These are phyloP conservation scores for Colletotrichum liriopes DNA, from an alignment of 2,329 filamentous ascomycete genomes.

Conservation along the genomic window DNA sequence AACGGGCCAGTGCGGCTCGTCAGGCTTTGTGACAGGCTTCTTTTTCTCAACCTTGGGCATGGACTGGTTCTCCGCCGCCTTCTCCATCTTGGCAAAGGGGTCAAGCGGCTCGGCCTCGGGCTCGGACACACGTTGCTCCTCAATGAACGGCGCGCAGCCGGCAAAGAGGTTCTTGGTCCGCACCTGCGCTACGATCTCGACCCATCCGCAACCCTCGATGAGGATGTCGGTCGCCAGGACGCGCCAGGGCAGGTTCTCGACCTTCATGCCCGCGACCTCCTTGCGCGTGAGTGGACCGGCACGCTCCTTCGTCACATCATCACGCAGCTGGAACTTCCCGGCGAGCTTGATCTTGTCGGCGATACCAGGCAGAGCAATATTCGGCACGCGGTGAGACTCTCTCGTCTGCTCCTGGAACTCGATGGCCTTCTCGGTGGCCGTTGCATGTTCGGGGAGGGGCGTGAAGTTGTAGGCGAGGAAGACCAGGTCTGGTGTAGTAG, in stretches of 20 bases:
- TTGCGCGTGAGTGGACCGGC: slow-evolving; percentile 80
- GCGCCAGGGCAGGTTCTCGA: slow-evolving; percentile 82
- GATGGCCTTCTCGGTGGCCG: slow-evolving; percentile 84
- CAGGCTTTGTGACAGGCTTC: slow-evolving; percentile 23
- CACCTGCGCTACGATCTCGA: slow-evolving; percentile 89
- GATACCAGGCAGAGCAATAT: slow-evolving; percentile 73
- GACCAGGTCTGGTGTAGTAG: slow-evolving; percentile 73
- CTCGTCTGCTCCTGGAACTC: slow-evolving; percentile 78
- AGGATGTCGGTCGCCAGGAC: slow-evolving; percentile 88
- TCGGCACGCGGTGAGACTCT: slow-evolving; percentile 70
- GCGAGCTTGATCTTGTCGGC: slow-evolving; percentile 76
- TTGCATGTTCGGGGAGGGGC: slow-evolving; percentile 82
- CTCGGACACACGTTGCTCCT: slow-evolving; percentile 40
- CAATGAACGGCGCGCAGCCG: slow-evolving; percentile 45
- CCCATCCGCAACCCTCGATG: slow-evolving; percentile 93
- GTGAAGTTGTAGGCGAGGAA: slow-evolving; percentile 92
- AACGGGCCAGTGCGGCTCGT: slow-evolving; percentile 70
- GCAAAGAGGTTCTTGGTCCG: slow-evolving; percentile 69
- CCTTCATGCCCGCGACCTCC: slow-evolving; percentile 73
- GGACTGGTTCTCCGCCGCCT: slow-evolving; percentile 40
- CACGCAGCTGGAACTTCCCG: slow-evolving; percentile 80
- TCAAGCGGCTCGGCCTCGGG: slow-evolving; percentile 37
- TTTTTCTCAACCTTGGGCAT: slow-evolving; percentile 44
- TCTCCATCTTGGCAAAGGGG: slow-evolving; percentile 40
- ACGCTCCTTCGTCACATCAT: slow-evolving; percentile 87